Percentiles rank a stretch among this genome's conserved stretches.
Conservation (phyloP, 148 eudicot genomes). For the Persicaria maculosa region DNA sequence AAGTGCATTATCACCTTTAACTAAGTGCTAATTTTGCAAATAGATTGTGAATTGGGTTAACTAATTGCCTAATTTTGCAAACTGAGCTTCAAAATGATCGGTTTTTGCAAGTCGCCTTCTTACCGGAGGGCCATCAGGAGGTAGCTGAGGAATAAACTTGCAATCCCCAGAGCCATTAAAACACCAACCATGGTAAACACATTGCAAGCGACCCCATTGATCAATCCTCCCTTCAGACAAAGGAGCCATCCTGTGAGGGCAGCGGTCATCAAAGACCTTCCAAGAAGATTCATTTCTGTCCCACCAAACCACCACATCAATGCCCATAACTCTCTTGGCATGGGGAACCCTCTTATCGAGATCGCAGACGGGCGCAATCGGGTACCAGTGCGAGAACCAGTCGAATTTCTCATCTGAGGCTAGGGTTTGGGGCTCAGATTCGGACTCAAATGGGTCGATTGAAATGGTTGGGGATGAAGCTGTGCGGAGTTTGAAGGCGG, state of each 20-base stretch:
- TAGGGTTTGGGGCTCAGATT: slow-evolving; percentile 4
- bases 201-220: slow-evolving; percentile 76
- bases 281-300: slow-evolving; percentile 47
- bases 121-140: slow-evolving; percentile 66
- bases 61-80: no score
- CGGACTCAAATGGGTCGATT: neutral
- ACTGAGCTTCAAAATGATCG: no score
- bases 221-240: slow-evolving; percentile 78
- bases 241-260: slow-evolving; percentile 86
- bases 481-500: slow-evolving; percentile 12
- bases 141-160: slow-evolving; percentile 69
- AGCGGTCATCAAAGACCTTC: slow-evolving; percentile 72
- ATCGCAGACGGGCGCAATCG: slow-evolving; percentile 57
- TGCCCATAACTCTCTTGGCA: slow-evolving; percentile 51
- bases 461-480: slow-evolving; percentile 9
- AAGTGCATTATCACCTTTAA: no score
- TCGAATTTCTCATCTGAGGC: slow-evolving; percentile 36
- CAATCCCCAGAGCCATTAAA: slow-evolving; percentile 64
- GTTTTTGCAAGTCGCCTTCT: no score
- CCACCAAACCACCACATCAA: slow-evolving; percentile 82
- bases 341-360: slow-evolving; percentile 71
- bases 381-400: slow-evolving; percentile 72
- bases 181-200: slow-evolving; percentile 91
- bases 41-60: no score
- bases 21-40: no score